Conservation (phyloP, 2,329 filamentous ascomycete genomes). For the Fusarium nisikadoi region DNA sequence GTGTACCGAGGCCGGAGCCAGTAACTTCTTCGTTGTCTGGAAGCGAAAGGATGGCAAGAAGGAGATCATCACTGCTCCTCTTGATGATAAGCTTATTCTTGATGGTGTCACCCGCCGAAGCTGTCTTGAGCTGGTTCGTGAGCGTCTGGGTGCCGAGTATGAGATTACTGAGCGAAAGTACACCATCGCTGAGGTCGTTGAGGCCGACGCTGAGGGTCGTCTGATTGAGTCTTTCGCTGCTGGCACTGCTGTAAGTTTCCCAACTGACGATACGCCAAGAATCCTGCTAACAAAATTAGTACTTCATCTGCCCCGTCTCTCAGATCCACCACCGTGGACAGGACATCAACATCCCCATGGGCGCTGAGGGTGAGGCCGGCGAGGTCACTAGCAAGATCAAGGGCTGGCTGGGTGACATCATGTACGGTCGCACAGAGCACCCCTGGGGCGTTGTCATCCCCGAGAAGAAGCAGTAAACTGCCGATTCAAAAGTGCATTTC, state of each 20-base stretch:
- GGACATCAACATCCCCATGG: slow-evolving; percentile 72
- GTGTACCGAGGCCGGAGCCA: slow-evolving; percentile 91
- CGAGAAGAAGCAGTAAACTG: slow-evolving; percentile 65
- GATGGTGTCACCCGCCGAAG: slow-evolving; percentile 89
- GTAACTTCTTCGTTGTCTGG: slow-evolving; percentile 92
- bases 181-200: slow-evolving; percentile 80
- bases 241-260: slow-evolving; percentile 79
- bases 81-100: slow-evolving; percentile 85
- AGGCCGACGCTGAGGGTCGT: slow-evolving; percentile 78
- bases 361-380: slow-evolving; percentile 59
- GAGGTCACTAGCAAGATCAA: slow-evolving; percentile 71
- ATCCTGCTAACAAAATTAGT: slow-evolving; percentile 56
- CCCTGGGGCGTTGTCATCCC: slow-evolving; percentile 76
- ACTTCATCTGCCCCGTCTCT: slow-evolving; percentile 76
- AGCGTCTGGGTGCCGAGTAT: slow-evolving; percentile 67
- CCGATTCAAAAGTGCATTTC: not conserved
- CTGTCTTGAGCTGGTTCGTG: slow-evolving; percentile 76
- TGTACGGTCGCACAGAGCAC: slow-evolving; percentile 77
- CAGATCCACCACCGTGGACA: slow-evolving; percentile 74
- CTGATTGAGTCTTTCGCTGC: slow-evolving; percentile 87
- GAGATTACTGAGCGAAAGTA: slow-evolving; percentile 86
- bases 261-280: not conserved
- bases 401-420: slow-evolving; percentile 75
- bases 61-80: slow-evolving; percentile 82
- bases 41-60: slow-evolving; percentile 61